Evolutionary conservation across 2,329 filamentous ascomycete species (phyloP), one percentile per base, ranked within the genome.

Genomic region (Tolypocladium paradoxum): DNA sequence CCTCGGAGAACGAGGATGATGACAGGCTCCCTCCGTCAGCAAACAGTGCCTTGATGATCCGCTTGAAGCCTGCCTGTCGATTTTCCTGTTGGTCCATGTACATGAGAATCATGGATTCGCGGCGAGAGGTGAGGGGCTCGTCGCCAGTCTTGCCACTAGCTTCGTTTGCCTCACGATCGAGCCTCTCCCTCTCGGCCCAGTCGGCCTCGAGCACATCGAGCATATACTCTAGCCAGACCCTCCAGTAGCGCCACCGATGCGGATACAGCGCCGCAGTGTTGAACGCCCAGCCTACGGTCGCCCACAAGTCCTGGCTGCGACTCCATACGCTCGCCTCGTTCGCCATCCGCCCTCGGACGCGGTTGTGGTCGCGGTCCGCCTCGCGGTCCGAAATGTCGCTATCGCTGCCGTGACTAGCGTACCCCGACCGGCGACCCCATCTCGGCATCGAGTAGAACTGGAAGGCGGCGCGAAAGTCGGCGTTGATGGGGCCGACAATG

Each of bases 241-340:
- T 83, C 90, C 91, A 97, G 63, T 84, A 79, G 49, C 76, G 78
- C 92, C 93, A 97, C 22, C 92, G 79, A 40, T 79, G 76, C 1
- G 83, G 83, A 60, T 92, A 76, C 34, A 79, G 68, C 2, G 87
- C 78, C 50, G 89, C 91, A 71, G 92, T 97, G 65, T 92, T 93
- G 67, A 97, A 90, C 0, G 88, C 87, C 93, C 93, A 97, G 4
- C 92, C 93, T 0, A 93, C 78, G 0, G 88, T 81, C 43, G 84
- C 80, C 90, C 93, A 99, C 62, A 97, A 95, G 64, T 95, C 89
- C 56, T 88, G 83, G 1, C 86, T 88, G n/a, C 81, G 79, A 18
- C 72, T 73, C 82, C 88, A 96, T 2, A 96, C 57, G 33, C 86
- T 85, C 45, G 82, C 76, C 16, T 78, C 73, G 50, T 81, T 79